Evolutionary conservation across 805 yeast genomes (phyloP).

Genomic region (Schwanniomyces polymorphus): DNA sequence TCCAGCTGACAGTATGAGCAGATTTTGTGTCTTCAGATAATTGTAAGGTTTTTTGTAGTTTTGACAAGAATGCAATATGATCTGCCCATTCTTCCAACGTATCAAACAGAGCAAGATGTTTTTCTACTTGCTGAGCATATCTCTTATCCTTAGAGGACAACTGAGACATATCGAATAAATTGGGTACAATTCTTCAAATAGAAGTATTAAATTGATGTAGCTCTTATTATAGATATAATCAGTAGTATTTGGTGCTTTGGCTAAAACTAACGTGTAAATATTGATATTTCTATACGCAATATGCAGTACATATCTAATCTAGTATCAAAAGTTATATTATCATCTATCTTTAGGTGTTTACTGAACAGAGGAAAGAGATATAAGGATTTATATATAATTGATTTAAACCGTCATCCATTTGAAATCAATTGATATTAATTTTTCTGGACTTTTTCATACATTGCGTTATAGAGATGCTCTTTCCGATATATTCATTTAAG

Average conservation of each 20-base stretch:
- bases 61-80: constrained; percentile 83
- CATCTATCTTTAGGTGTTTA: too few relatives aligned
- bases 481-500: too few relatives aligned
- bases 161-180: constrained; percentile 4
- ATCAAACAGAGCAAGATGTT: constrained; percentile 74
- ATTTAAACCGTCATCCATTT: too few relatives aligned
- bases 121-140: constrained; percentile 65
- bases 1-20: constrained; percentile 37
- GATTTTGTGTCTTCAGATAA: constrained; percentile 22
- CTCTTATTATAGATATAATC: background rate
- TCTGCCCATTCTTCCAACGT: constrained; percentile 97
- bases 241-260: too few relatives aligned
- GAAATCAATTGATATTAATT: too few relatives aligned
- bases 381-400: too few relatives aligned
- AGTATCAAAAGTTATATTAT: too few relatives aligned
- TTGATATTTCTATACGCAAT: background rate
- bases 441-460: too few relatives aligned
- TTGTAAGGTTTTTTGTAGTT: constrained; percentile 68
- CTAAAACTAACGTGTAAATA: background rate
- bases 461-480: too few relatives aligned
- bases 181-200: background rate
- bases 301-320: background rate
- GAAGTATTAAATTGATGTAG: background rate
- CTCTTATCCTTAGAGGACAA: constrained; percentile 62
- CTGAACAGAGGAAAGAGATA: too few relatives aligned